phyloP scores from a whole-genome alignment of 2,329 filamentous ascomycete species.

The Juglanconis oblonga region DNA sequence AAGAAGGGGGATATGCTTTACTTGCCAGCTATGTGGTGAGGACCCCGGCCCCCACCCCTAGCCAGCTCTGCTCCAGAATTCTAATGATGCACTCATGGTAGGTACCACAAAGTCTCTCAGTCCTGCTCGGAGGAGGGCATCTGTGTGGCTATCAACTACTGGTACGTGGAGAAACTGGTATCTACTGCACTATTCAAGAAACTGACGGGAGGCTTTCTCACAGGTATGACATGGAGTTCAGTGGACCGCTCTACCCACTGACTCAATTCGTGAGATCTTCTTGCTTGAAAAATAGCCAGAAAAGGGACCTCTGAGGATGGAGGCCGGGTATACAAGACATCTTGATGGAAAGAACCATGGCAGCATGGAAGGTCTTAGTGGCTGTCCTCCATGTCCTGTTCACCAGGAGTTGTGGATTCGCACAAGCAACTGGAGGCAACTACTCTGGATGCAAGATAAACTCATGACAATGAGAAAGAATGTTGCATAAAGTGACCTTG shows the following conservation, averaged over 20 bases:
- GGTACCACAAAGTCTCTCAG: constrained; percentile 80
- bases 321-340: no score
- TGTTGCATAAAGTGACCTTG: no score
- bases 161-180: constrained; percentile 44
- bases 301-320: neutral
- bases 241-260: constrained; percentile 49
- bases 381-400: no score
- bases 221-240: constrained; percentile 59
- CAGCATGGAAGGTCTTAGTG: no score
- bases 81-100: constrained; percentile 23
- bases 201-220: neutral
- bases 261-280: constrained; percentile 34
- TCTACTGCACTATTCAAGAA: no score
- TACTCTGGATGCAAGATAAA: no score
- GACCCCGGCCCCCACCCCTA: neutral
- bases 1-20: constrained; percentile 78
- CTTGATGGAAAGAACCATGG: no score
- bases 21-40: constrained; percentile 74
- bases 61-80: neutral
- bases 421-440: no score
- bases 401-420: no score
- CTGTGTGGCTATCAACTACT: constrained; percentile 79
- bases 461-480: no score
- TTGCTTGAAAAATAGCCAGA: neutral
- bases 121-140: constrained; percentile 65